Evolutionary conservation across 495 filamentous ascomycete species (phyloP), one percentile per base, ranked within the genome.

Genomic region (Aspergillus carlsbadensis): DNA sequence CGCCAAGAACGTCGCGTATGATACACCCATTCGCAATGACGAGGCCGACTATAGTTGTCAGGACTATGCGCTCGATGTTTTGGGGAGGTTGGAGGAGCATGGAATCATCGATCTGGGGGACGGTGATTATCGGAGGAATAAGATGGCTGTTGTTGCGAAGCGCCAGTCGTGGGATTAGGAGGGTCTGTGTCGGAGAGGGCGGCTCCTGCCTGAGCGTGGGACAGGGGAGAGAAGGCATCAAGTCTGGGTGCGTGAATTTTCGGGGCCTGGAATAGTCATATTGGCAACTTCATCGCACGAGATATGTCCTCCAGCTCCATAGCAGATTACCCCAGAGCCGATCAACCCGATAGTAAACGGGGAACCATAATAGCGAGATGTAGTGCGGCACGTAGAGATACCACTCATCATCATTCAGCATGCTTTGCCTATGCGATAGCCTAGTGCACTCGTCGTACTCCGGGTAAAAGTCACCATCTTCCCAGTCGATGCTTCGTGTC

Each of bases 381-480:
- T 52, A 59, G 17, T 54, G 51, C 20, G 70, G 68, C 26, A 70
- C 52, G 59, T 65, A 65, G 24, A 62, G 49, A 60, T 64, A 71
- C 68, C 68, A 73, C 54, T 71, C 68, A 46, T 68, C 50, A 18
- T 63, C 65, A 24, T 71, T 63, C 26, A 54, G 43, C 21, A 63
- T 14, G 24, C 60, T 62, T 40, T 73, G 48, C 11, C 62, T 62
- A 21, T 62, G 62, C n/a, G 71, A 69, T 17, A 67, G 62, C 18
- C 67, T 63, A 35, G 58, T 61, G 34, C 54, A 69, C 59, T 74
- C 69, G 43, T 65, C 65, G 35, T 70, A 70, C 26, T 49, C 47
- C 31, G 66, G 68, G 57, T 74, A 72, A 45, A 72, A 72, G 22
- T 70, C 68, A 51, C 68, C 66, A 40, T 65, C 50, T 57, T 72